phyloP scores from a whole-genome alignment of 2,329 filamentous ascomycete species.

The Fusarium sp. region DNA sequence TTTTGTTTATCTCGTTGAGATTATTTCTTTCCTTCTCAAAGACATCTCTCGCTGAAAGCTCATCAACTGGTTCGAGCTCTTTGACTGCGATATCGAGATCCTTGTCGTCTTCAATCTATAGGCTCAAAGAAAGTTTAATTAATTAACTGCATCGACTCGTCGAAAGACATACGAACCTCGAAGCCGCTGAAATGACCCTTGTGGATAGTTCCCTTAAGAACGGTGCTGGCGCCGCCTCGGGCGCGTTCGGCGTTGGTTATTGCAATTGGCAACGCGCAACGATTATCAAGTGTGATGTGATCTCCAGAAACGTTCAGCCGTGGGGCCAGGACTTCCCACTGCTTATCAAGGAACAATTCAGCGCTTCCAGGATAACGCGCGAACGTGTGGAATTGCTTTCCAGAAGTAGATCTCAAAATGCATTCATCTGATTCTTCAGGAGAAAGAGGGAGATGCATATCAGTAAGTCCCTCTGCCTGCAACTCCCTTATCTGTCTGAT shows the following conservation, averaged over 20 bases:
- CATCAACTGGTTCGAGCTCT: background rate
- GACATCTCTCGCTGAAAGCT: background rate
- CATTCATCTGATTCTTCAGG: too few species aligned
- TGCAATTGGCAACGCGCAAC: background rate
- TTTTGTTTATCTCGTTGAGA: background rate
- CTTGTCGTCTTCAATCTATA: background rate
- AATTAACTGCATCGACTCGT: too few species aligned
- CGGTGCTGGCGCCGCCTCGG: background rate
- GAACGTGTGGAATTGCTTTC: too few species aligned
- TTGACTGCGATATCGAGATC: background rate
- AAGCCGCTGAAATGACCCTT: background rate
- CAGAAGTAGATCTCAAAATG: too few species aligned
- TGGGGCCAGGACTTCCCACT: background rate
- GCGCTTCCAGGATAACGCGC: too few species aligned
- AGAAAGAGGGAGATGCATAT: too few species aligned
- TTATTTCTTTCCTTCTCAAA: background rate
- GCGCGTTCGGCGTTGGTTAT: background rate
- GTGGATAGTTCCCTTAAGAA: background rate
- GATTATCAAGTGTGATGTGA: background rate
- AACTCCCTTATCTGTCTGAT: too few species aligned
- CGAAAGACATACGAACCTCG: background rate
- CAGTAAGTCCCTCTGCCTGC: too few species aligned
- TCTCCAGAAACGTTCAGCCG: background rate
- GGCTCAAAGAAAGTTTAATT: too few species aligned
- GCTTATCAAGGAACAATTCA: background rate